phyloP scores from a whole-genome alignment of 345 rosid genomes.

The Citrus unshiu region DNA sequence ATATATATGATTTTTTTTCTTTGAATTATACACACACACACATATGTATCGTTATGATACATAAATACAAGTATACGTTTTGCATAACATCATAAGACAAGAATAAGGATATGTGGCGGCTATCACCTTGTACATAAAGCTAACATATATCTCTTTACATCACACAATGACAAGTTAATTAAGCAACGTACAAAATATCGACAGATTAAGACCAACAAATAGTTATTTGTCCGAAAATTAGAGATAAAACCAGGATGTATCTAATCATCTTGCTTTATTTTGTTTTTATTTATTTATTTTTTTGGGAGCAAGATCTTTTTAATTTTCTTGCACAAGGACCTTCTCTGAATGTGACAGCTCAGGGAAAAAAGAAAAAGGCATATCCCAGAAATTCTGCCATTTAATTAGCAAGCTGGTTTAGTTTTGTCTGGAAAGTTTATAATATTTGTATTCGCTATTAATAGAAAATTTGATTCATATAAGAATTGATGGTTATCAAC shows the following conservation, averaged over 20 bases:
- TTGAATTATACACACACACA: too few species aligned
- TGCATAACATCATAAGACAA: too few species aligned
- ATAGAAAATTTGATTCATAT: not conserved
- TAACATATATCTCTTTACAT: not conserved
- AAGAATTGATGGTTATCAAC: not conserved
- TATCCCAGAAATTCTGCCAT: not conserved
- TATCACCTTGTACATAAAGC: not conserved
- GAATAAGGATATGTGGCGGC: not conserved
- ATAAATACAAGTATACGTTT: too few species aligned
- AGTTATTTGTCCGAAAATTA: slow-evolving; percentile 10
- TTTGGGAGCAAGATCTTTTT: slow-evolving; percentile 6
- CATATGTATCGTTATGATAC: too few species aligned
- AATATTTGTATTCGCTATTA: not conserved
- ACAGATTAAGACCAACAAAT: slow-evolving; percentile 20
- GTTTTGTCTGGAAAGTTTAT: not conserved
- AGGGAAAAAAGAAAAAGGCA: not conserved
- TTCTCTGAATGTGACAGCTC: not conserved
- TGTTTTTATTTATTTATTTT: too few species aligned
- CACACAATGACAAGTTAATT: not conserved
- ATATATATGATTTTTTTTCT: too few species aligned
- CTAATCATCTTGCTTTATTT: slow-evolving; percentile 12
- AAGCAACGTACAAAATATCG: not conserved
- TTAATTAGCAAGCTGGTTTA: not conserved
- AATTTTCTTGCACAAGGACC: not conserved
- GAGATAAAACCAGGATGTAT: slow-evolving; percentile 6